A percentile compares a stretch with the other conserved stretches of the same genome.
Evolutionary conservation across 441 rosid genomes (phyloP).

Genomic region (Capsella rubella): DNA sequence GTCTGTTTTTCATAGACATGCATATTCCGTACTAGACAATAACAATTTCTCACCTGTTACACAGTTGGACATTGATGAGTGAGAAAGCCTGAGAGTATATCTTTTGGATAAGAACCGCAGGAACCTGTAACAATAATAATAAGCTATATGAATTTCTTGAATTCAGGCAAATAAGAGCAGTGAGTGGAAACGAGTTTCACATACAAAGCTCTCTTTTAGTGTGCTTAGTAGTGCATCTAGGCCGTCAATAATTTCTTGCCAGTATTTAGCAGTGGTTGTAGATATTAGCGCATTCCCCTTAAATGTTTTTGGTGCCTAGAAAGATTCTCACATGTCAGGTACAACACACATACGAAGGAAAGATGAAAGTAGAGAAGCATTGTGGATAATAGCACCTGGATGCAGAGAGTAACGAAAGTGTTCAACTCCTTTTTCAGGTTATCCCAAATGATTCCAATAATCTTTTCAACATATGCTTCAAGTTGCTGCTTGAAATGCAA

Average conservation of each 20-base stretch:
- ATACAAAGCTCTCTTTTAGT: conserved; percentile 78
- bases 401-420: conserved; percentile 69
- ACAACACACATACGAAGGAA: conserved; percentile 9
- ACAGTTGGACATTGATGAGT: conserved; percentile 76
- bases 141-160: conserved; percentile 12
- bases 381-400: conserved; percentile 62
- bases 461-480: conserved; percentile 88
- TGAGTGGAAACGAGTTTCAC: conserved; percentile 43
- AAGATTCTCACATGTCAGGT: conserved; percentile 29
- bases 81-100: conserved; percentile 85
- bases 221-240: conserved; percentile 77
- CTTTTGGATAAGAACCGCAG: conserved; percentile 83
- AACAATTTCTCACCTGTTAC: conserved; percentile 65
- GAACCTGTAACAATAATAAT: conserved; percentile 61
- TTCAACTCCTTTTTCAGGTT: conserved; percentile 85
- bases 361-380: conserved; percentile 30
- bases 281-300: conserved; percentile 46
- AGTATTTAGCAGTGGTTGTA: conserved; percentile 47
- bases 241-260: conserved; percentile 79
- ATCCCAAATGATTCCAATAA: conserved; percentile 88
- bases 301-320: conserved; percentile 84
- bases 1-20: conserved; percentile 28
- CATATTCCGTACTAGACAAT: conserved; percentile 27
- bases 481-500: conserved; percentile 94
- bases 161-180: conserved; percentile 28